Evolutionary conservation across 768 basidiomycete genomes (phyloP).

Genomic region (Galerina marginata): DNA sequence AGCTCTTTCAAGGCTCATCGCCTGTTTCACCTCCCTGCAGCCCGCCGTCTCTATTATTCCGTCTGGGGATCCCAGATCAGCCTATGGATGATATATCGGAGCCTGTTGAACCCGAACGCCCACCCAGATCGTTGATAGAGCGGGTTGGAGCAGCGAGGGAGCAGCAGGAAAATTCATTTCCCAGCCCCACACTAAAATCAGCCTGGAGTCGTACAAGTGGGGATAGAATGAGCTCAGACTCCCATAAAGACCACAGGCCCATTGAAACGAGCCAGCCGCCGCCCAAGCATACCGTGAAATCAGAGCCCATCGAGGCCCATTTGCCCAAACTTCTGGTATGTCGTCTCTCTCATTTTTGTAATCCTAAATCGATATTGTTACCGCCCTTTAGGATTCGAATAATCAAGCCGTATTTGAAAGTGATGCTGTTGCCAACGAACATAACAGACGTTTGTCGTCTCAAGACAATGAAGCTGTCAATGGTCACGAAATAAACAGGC

Average conservation of each 20-base stretch:
- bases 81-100: neutral
- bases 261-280: neutral
- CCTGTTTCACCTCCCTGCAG: neutral
- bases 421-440: neutral
- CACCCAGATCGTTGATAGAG: conserved; percentile 8
- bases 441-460: neutral
- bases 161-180: neutral
- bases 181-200: neutral
- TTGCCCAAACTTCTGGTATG: neutral
- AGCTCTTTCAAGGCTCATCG: neutral
- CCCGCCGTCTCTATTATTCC: conserved; percentile 5
- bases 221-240: neutral
- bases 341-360: neutral
- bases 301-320: conserved; percentile 3
- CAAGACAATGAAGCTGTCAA: neutral
- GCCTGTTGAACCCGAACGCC: neutral
- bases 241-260: neutral
- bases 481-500: neutral
- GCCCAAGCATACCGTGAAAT: neutral
- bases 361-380: neutral
- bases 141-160: neutral
- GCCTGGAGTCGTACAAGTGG: neutral
- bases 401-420: neutral
- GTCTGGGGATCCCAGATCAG: conserved; percentile 6
- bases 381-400: neutral